Conservation (phyloP, 73 alveolate species). For the Symbiodinium natans region DNA sequence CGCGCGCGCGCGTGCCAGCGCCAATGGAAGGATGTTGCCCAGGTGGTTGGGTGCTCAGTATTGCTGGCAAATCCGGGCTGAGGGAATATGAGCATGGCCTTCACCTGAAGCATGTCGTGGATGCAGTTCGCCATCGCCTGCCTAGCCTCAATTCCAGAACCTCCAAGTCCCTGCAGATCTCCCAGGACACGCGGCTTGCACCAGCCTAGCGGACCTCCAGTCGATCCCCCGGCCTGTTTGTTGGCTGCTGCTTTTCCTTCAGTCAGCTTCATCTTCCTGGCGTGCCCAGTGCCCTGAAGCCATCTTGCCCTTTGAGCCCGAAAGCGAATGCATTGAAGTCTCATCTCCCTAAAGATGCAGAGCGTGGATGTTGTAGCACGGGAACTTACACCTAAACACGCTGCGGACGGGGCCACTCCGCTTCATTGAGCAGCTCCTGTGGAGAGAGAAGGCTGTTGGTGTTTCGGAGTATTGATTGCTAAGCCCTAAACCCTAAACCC, state of each 20-base stretch:
- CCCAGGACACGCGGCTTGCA: conserved; percentile 75
- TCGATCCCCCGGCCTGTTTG: conserved; percentile 1
- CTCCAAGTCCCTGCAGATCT: not conserved
- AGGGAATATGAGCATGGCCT: not conserved
- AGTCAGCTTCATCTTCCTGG: too few species aligned
- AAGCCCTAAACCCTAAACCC: too few species aligned
- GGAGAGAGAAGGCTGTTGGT: too few species aligned
- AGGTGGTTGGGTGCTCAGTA: not conserved
- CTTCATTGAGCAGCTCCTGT: too few species aligned
- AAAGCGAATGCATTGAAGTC: too few species aligned
- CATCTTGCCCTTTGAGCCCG: too few species aligned
- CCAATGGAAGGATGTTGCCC: conserved; percentile 75
- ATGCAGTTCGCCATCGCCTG: not conserved
- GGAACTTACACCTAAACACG: too few species aligned
- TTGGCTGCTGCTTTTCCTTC: not conserved
- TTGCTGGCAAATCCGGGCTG: not conserved
- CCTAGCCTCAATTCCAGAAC: not conserved
- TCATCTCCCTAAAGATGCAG: too few species aligned
- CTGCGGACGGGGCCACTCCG: too few species aligned
- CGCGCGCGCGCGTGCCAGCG: not conserved
- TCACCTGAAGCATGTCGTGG: not conserved
- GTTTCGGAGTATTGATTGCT: too few species aligned
- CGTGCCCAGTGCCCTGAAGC: too few species aligned
- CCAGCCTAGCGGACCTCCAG: conserved; percentile 88
- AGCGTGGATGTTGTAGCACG: too few species aligned